These are phyloP conservation scores for Taphrina populina DNA, from an alignment of 1,139 yeast species.

Conservation along the genomic window DNA sequence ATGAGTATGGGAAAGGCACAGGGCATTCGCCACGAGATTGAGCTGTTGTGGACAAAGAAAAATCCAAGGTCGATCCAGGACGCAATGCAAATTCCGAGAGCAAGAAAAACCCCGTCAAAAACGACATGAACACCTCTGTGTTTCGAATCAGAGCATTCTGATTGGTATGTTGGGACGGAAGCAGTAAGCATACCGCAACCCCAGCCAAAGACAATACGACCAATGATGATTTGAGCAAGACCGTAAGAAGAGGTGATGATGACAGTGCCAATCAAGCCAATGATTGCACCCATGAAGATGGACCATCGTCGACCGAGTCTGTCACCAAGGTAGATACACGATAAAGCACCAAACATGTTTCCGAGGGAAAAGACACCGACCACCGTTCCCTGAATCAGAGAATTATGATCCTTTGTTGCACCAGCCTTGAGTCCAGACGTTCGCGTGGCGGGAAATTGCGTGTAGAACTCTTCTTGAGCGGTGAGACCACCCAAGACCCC, in stretches of 20 bases:
- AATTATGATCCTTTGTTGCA: constrained; percentile 9
- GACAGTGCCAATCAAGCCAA: constrained; percentile 64
- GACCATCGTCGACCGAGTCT: constrained; percentile 64
- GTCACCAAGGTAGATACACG: constrained; percentile 65
- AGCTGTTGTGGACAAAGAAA: constrained; percentile 48
- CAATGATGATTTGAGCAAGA: constrained; percentile 68
- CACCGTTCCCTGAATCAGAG: constrained; percentile 56
- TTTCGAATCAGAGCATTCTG: constrained; percentile 71
- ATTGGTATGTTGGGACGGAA: constrained; percentile 78
- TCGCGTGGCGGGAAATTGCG: constrained; percentile 47
- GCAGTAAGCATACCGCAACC: constrained; percentile 80
- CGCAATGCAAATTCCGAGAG: constrained; percentile 68
- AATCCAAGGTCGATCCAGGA: constrained; percentile 68
- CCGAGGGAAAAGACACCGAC: constrained; percentile 74
- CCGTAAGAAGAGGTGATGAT: constrained; percentile 62
- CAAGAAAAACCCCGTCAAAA: constrained; percentile 68
- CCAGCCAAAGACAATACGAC: constrained; percentile 72
- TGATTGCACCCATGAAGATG: constrained; percentile 58
- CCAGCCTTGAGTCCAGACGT: constrained; percentile 16
- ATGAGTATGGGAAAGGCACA: constrained; percentile 42
- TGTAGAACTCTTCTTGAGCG: constrained; percentile 56
- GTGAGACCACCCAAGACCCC: constrained; percentile 74
- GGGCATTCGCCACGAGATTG: constrained; percentile 52
- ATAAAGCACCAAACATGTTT: constrained; percentile 66
- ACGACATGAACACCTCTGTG: constrained; percentile 70